phyloP scores from a whole-genome alignment of 2,329 filamentous ascomycete genomes.

The Ophiostoma angusticollis region DNA sequence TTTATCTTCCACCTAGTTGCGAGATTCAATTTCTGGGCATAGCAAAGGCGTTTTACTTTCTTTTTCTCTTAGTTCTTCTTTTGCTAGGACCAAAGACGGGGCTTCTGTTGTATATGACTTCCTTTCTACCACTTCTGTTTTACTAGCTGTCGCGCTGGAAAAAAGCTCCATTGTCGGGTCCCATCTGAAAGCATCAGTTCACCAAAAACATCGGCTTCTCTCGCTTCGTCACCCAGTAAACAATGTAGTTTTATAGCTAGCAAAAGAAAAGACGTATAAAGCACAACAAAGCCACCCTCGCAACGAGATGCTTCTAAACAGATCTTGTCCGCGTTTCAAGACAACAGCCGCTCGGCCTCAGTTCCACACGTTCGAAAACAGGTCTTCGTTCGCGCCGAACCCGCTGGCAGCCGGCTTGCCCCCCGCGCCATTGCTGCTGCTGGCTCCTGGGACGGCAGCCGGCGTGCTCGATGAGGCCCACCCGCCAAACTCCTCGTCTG shows the following conservation, averaged over 20 bases:
- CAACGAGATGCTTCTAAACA: no score
- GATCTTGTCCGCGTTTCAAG: no score
- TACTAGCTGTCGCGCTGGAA: no score
- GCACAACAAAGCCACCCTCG: no score
- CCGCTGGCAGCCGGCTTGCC: constrained; percentile 43
- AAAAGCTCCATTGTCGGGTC: no score
- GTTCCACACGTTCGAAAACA: constrained; percentile 95
- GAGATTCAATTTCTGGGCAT: constrained; percentile 3
- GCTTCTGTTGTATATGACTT: neutral
- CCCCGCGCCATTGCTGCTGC: constrained; percentile 24
- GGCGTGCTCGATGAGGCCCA: constrained; percentile 68
- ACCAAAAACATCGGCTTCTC: no score
- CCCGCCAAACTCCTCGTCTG: constrained; percentile 91
- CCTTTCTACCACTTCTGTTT: no score
- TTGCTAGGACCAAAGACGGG: no score
- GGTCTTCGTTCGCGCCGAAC: constrained; percentile 62
- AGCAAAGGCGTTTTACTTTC: constrained; percentile 11
- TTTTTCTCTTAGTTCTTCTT: neutral
- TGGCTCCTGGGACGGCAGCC: constrained; percentile 29
- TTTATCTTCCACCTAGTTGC: neutral
- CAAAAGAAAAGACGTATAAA: no score
- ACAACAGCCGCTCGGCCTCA: no score
- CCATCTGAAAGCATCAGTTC: no score
- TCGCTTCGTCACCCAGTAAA: neutral
- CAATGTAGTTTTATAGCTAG: neutral